Percentiles rank a stretch among this genome's conserved stretches.
These are phyloP conservation scores for Rhodosporidiobolus odoratus DNA, from an alignment of 768 basidiomycete species.

Conservation along the genomic window DNA sequence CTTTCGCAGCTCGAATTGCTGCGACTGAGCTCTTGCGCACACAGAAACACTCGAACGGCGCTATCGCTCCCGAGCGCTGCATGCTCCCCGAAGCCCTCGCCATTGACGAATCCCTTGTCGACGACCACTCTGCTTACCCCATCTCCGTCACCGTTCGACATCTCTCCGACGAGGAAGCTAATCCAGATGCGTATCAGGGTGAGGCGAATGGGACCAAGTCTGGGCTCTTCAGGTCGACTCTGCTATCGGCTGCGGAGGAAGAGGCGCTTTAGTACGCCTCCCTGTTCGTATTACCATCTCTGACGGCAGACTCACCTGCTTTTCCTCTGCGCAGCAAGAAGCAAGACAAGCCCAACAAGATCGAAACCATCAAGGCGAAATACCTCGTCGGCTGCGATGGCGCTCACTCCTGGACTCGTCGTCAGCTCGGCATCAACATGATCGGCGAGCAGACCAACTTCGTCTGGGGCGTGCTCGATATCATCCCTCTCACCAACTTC, in stretches of 20 bases:
- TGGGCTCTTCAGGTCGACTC: slow-evolving; percentile 39
- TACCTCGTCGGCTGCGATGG: slow-evolving; percentile 69
- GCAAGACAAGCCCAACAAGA: not conserved
- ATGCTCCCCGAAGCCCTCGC: slow-evolving; percentile 42
- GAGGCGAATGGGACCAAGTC: slow-evolving; percentile 23
- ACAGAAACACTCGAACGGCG: slow-evolving; percentile 37
- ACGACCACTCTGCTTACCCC: slow-evolving; percentile 41
- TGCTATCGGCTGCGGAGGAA: slow-evolving; percentile 39
- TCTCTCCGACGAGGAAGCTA: slow-evolving; percentile 40
- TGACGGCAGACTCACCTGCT: not conserved
- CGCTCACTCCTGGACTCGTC: slow-evolving; percentile 55
- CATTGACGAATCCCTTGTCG: slow-evolving; percentile 41
- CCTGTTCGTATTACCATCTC: no score
- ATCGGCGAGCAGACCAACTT: slow-evolving; percentile 70
- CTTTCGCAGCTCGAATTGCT: slow-evolving; percentile 2
- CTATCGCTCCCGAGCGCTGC: slow-evolving; percentile 42
- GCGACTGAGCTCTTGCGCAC: slow-evolving; percentile 28
- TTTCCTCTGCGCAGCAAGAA: not conserved
- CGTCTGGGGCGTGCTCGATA: slow-evolving; percentile 77
- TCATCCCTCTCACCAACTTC: slow-evolving; percentile 65
- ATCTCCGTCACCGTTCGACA: slow-evolving; percentile 40
- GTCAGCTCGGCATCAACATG: slow-evolving; percentile 61
- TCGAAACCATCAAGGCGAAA: slow-evolving; percentile 52
- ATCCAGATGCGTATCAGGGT: slow-evolving; percentile 30
- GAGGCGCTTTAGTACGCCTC: slow-evolving; percentile 32